Base-by-base conservation (phyloP, 2,329 filamentous ascomycete species). In the Talaromyces albobiverticillius region DNA sequence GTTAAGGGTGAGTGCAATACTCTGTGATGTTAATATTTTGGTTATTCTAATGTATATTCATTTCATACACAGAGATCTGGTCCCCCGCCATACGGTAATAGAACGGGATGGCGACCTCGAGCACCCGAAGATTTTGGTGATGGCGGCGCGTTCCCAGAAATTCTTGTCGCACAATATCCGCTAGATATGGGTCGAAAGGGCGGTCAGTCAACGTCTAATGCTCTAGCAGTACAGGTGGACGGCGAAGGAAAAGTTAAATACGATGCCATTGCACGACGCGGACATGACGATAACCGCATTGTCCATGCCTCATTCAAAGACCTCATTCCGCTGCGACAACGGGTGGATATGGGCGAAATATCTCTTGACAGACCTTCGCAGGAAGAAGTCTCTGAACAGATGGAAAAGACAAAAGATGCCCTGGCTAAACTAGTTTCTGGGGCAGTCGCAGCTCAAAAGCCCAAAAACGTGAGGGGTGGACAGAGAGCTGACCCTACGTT, bases 261-360 rank as follows among this genome's bases (percentile, higher is more conserved):
- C 76, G 91, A 96, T 70, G 91, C 92, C 51, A 95, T 99, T 66
- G 93, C 93, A 49, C 82, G 87, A 64, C 88, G 93, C 67, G 94
- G 94, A 13, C 94, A 99, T 70, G 81, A 81, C 67, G 90, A 91
- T 18, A 85, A 84, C 57, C 82, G 92, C 47, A 89, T 96, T 60
- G 86, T 99, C 10, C 94, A 99, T 71, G 87, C 94, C 18, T 95
- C 89, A 8, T 99, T 99, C 78, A 96, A 96, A 70, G 94, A 97
- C 65, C 77, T 99, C 48, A 99, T 99, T 58, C 94, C 94, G 6
- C 80, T 99, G 57, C 84, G 94, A 57, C 92, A 97, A 72, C 87
- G 90, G 60, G 94, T 94, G 59, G 89, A 97, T 73, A 89, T 90
- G 32, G 94, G 94, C 56, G 91, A 97, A 67, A 84, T 99, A 61